Conservation (phyloP, 2,329 filamentous ascomycete genomes). For the Scedosporium boydii region DNA sequence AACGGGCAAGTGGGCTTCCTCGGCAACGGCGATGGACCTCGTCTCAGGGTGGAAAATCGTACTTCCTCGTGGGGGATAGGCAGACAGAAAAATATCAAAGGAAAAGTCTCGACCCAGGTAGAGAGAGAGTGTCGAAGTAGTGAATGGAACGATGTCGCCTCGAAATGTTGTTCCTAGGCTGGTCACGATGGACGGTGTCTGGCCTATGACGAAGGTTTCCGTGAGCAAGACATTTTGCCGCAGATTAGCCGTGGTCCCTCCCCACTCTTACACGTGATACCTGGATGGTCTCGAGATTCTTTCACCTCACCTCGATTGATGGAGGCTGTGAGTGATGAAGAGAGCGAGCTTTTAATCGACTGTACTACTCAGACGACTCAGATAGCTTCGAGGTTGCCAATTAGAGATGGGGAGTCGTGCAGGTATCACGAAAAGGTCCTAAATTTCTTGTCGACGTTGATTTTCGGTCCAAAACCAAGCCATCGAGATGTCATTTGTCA, state of each 20-base stretch:
- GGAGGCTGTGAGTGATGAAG: no score
- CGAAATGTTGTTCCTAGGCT: neutral
- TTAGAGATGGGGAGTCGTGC: no score
- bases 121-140: neutral
- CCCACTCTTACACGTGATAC: neutral
- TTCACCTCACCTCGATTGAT: neutral
- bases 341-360: no score
- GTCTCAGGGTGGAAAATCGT: neutral
- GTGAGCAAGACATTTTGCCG: neutral
- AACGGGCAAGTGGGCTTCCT: neutral
- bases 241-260: neutral
- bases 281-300: neutral
- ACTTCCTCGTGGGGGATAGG: neutral
- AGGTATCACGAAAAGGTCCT: no score
- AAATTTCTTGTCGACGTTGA: no score
- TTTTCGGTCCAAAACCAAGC: no score
- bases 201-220: constrained; percentile 5
- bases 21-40: neutral
- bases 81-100: no score
- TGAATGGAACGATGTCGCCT: neutral
- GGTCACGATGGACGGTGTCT: constrained; percentile 5
- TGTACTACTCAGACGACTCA: no score
- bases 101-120: no score
- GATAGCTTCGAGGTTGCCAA: no score
- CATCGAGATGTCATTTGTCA: no score